Evolutionary conservation across 2,329 filamentous ascomycete species (phyloP), one percentile per base, ranked within the genome.

Genomic region (Cladosporium sp.): DNA sequence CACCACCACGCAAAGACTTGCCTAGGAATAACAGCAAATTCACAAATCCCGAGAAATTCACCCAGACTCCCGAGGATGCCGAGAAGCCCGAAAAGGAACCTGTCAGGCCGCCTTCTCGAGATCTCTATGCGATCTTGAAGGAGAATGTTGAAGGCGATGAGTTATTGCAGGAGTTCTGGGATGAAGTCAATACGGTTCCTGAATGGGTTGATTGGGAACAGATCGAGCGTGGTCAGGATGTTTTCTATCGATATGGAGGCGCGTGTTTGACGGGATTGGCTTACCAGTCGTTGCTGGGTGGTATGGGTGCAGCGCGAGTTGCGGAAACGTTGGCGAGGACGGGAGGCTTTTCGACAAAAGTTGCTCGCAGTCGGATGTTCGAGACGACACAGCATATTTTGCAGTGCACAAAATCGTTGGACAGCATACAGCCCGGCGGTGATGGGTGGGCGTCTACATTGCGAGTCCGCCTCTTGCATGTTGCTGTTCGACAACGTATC

Each of bases 191-290:
- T 51, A 82, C 77, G 0, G 68, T 88, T 3, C 87, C 86, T 0
- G 72, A 78, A 1, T 89, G 85, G 85, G 86, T 91, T 2, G 81
- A 90, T 62, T 91, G 85, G 86, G 77, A 78, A 2, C 85, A 89
- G 62, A 84, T 92, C 50, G 73, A 77, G 52, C 75, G 86, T 59
- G 87, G 86, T 0, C 86, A 92, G 63, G 79, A 86, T 57, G 79
- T 89, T 0, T 88, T 90, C 61, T 90, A 88, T 65, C 79, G 86
- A 30, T 91, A 90, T 65, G 85, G 80, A 15, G 82, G 80, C 0
- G 79, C 84, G 1, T 78, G 78, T 18, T 67, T 89, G 16, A 85
- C 82, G 7, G 81, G 68, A 38, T 75, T 84, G 40, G 78, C 81
- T 7, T 86, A 83, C 61, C 77, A 85, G 56, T 83, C 80, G 5